Conservation (phyloP, 2,329 filamentous ascomycete genomes). For the Microsporum canis region DNA sequence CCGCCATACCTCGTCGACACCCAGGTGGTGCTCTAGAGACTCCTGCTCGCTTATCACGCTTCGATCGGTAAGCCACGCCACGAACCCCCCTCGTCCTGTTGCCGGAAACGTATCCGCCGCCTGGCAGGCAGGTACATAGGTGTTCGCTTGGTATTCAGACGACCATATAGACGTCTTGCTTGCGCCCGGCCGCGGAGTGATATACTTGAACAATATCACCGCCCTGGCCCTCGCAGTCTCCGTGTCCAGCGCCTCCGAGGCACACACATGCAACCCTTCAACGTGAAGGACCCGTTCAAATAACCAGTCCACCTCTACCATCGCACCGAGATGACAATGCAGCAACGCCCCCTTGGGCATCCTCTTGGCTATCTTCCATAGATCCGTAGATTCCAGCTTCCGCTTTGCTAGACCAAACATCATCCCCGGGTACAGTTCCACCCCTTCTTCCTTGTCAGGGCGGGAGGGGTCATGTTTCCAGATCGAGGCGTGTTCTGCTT, state of each 20-base stretch:
- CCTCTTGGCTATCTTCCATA: constrained; percentile 72
- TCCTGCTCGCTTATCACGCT: constrained; percentile 62
- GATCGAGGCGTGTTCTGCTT: constrained; percentile 60
- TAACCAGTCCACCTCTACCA: constrained; percentile 77
- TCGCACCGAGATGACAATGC: constrained; percentile 83
- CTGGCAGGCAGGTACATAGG: constrained; percentile 46
- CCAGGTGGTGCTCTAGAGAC: constrained; percentile 67
- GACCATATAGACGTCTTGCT: constrained; percentile 51
- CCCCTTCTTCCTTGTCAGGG: constrained; percentile 53
- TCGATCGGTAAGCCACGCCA: constrained; percentile 63
- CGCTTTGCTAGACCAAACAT: constrained; percentile 81
- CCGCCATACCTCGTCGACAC: constrained; percentile 70
- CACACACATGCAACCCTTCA: constrained; percentile 60
- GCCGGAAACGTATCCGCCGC: constrained; percentile 66
- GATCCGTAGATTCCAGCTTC: constrained; percentile 70
- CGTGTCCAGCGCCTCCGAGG: constrained; percentile 47
- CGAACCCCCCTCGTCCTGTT: constrained; percentile 59
- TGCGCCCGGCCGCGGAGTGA: constrained; percentile 21
- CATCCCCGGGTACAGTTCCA: constrained; percentile 73
- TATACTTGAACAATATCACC: constrained; percentile 49
- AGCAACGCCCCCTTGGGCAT: constrained; percentile 81
- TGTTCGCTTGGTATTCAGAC: constrained; percentile 47
- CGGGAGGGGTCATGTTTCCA: constrained; percentile 49
- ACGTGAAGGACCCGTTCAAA: constrained; percentile 58
- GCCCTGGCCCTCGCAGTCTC: constrained; percentile 44